phyloP scores from a whole-genome alignment of 345 rosid species.

The Corchorus olitorius region DNA sequence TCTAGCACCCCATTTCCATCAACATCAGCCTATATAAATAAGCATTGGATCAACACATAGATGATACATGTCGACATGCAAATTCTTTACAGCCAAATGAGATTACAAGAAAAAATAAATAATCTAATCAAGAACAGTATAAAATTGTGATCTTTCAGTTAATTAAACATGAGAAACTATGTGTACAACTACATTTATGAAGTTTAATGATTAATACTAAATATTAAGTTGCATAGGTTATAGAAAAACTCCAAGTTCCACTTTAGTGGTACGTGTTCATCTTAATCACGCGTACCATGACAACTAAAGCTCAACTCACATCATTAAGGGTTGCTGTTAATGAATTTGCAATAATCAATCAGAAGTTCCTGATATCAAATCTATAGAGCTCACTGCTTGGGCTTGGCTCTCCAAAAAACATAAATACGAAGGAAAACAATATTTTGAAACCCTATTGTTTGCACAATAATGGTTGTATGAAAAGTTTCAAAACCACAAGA shows the following conservation, averaged over 20 bases:
- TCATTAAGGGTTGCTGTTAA: neutral
- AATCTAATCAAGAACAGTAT: neutral
- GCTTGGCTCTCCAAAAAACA: neutral
- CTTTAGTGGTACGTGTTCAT: neutral
- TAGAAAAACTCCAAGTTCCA: neutral
- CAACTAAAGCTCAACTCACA: neutral
- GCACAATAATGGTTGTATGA: neutral
- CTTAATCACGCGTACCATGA: neutral
- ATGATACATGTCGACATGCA: neutral
- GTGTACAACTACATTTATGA: neutral
- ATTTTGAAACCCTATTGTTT: neutral
- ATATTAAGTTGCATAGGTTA: neutral
- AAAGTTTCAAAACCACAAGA: neutral
- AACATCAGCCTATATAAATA: constrained; percentile 77
- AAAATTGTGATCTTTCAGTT: neutral
- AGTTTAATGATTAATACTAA: constrained; percentile 2
- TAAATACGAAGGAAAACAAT: neutral
- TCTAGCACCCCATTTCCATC: constrained; percentile 89
- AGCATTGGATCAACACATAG: neutral
- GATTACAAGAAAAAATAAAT: neutral
- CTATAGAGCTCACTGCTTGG: neutral
- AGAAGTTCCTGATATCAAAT: neutral
- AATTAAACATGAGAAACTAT: neutral
- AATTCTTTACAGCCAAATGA: neutral
- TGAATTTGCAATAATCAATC: neutral